phyloP scores from a whole-genome alignment of 352 stramenopile species.

The Pythium coloratum region DNA sequence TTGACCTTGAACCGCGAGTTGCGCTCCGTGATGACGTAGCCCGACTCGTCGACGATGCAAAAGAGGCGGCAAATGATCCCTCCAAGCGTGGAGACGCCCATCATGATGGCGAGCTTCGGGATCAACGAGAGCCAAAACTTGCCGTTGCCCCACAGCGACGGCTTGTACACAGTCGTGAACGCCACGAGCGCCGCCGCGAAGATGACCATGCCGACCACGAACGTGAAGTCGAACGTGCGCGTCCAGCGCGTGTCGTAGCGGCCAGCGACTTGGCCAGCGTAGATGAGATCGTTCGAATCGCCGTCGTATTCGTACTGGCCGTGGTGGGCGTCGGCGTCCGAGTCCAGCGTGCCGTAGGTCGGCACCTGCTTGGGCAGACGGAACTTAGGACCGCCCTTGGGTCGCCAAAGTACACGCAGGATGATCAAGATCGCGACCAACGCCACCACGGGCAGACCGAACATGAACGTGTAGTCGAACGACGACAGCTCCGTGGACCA shows the following conservation, averaged over 20 bases:
- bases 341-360: conserved; percentile 69
- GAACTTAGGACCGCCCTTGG: conserved; percentile 74
- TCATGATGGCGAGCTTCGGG: conserved; percentile 82
- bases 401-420: conserved; percentile 74
- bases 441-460: conserved; percentile 61
- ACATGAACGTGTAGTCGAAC: conserved; percentile 64
- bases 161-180: conserved; percentile 63
- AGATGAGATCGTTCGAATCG: conserved; percentile 82
- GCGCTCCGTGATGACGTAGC: conserved; percentile 87
- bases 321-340: conserved; percentile 46
- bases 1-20: conserved; percentile 87
- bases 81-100: conserved; percentile 68
- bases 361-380: conserved; percentile 74
- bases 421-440: conserved; percentile 58
- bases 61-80: conserved; percentile 79
- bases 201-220: conserved; percentile 64
- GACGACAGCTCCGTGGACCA: conserved; percentile 64
- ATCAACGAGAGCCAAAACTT: conserved; percentile 83
- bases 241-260: conserved; percentile 85
- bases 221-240: conserved; percentile 83
- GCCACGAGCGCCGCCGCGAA: conserved; percentile 52
- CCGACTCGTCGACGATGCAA: conserved; percentile 76
- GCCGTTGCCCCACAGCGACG: conserved; percentile 56
- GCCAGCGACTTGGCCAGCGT: conserved; percentile 73
- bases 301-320: conserved; percentile 73